Base-by-base conservation (phyloP, 148 eudicot genomes). In the Chenopodium formosanum region DNA sequence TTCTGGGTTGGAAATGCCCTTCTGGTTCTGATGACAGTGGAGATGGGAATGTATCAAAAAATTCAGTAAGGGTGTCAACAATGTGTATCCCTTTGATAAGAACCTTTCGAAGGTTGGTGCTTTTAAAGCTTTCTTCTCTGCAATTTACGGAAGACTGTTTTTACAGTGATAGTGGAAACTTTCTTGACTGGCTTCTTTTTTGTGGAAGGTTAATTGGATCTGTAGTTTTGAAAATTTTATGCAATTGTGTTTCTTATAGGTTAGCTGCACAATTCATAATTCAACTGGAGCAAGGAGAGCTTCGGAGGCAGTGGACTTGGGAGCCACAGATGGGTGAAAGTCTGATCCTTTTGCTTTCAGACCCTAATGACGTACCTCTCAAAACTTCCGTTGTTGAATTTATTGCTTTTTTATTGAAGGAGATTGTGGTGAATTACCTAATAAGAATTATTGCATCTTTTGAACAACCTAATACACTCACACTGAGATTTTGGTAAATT, bases 301-400 rank as follows among this genome's bases (percentile, higher is more conserved):
- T 91, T 60, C 81, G 85, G 87, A 94, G 83, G 85, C 92, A 88
- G 86, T 96, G 97, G 99, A 87, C 91, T 73, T 96, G 99, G 99
- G 98, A 96, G 81, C 86, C 95, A 46, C 88, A 85, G 86, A 96
- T 96, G 98, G 88, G 94, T 72, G 93, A 89, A 79, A 92, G 94
- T 88, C 86, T 94, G 89, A 89, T 96, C 83, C 98, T 96, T 83
- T 81, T 94, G 88, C 93, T 94, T 86, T 91, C 91, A 86, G 99
- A 96, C 87, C 94, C 97, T 76, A 91, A 94, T 84, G 99, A 96
- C 88, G 99, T 94, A 95, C 76, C 34, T 87, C 69, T 79, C 73
- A 22, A 76, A 19, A 74, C 79, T 81, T 75, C 40, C 22, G 69
- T 63, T 62, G 11, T 56, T 58, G 56, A 47, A 76, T 37, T 52